phyloP scores from a whole-genome alignment of 1,284 basidiomycete genomes.

The Fomitopsis palustris region DNA sequence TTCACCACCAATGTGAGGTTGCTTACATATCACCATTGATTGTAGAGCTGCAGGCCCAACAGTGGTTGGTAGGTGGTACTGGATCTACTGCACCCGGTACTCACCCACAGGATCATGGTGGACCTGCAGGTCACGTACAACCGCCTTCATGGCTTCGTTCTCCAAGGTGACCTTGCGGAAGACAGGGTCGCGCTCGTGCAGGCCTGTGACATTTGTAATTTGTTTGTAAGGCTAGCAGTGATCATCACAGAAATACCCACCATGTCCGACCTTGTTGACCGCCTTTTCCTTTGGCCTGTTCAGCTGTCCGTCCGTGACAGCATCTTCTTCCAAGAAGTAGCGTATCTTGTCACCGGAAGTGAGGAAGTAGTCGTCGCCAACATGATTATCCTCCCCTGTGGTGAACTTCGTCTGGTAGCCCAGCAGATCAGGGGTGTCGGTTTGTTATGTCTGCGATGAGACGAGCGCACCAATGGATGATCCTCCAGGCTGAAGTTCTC shows the following conservation, averaged over 20 bases:
- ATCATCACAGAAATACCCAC: slow-evolving; percentile 31
- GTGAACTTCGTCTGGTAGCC: slow-evolving; percentile 82
- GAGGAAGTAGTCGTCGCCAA: slow-evolving; percentile 93
- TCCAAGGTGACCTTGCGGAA: slow-evolving; percentile 79
- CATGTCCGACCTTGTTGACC: slow-evolving; percentile 85
- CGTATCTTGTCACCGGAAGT: slow-evolving; percentile 90
- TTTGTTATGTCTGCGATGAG: background rate
- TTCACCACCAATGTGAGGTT: slow-evolving; percentile 84
- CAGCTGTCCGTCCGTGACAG: slow-evolving; percentile 62
- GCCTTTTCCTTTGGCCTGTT: slow-evolving; percentile 75
- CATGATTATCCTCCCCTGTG: slow-evolving; percentile 72
- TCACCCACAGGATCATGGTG: slow-evolving; percentile 81
- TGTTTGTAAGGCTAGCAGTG: background rate
- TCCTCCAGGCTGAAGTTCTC: slow-evolving; percentile 70
- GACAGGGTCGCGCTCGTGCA: slow-evolving; percentile 82
- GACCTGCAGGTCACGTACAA: slow-evolving; percentile 75
- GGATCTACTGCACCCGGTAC: too few species aligned
- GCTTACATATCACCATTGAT: slow-evolving; percentile 94
- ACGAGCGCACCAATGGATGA: slow-evolving; percentile 73
- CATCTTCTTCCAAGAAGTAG: slow-evolving; percentile 86
- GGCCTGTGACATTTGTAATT: slow-evolving; percentile 41
- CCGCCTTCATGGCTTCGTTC: slow-evolving; percentile 59
- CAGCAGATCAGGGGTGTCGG: background rate
- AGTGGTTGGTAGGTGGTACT: too few species aligned
- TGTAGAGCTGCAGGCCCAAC: slow-evolving; percentile 63